phyloP scores from a whole-genome alignment of 805 yeast species.

The Nakazawaea ernobii region DNA sequence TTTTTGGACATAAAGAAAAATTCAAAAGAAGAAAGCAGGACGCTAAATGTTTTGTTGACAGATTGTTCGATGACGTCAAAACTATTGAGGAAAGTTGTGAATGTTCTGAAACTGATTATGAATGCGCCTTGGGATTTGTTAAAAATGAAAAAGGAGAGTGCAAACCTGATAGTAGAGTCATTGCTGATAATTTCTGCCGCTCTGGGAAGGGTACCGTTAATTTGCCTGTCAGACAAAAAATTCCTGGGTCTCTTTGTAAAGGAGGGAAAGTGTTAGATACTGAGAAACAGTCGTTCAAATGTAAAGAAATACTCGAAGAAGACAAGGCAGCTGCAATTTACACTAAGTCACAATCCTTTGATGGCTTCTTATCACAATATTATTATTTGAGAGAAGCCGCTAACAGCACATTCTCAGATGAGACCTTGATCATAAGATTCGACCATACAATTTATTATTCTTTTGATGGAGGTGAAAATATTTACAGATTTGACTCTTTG shows the following conservation, averaged over 20 bases:
- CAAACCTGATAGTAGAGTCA: slow-evolving; percentile 24
- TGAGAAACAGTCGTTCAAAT: slow-evolving; percentile 27
- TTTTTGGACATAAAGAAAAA: slow-evolving; percentile 63
- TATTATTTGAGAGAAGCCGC: slow-evolving; percentile 54
- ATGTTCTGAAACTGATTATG: slow-evolving; percentile 64
- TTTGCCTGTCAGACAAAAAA: slow-evolving; percentile 19
- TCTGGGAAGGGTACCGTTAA: slow-evolving; percentile 13
- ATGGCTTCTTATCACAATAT: slow-evolving; percentile 49
- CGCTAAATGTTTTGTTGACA: slow-evolving; percentile 57
- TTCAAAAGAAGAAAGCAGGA: slow-evolving; percentile 59
- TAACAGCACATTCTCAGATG: slow-evolving; percentile 38
- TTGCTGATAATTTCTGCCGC: slow-evolving; percentile 18
- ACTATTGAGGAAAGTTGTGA: slow-evolving; percentile 50
- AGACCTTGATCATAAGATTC: slow-evolving; percentile 53
- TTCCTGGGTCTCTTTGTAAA: slow-evolving; percentile 22
- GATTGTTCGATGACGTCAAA: slow-evolving; percentile 39
- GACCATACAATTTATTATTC: slow-evolving; percentile 55
- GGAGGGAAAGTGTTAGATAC: slow-evolving; percentile 17
- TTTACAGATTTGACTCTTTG: slow-evolving; percentile 29
- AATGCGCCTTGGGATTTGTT: slow-evolving; percentile 54
- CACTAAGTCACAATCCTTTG: slow-evolving; percentile 37
- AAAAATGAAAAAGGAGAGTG: slow-evolving; percentile 37
- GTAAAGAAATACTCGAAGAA: slow-evolving; percentile 25
- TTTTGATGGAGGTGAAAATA: slow-evolving; percentile 57
- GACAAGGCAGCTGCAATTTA: slow-evolving; percentile 23